These are phyloP conservation scores for Cucumis melo DNA, from an alignment of 306 rosid genomes.

Conservation along the genomic window DNA sequence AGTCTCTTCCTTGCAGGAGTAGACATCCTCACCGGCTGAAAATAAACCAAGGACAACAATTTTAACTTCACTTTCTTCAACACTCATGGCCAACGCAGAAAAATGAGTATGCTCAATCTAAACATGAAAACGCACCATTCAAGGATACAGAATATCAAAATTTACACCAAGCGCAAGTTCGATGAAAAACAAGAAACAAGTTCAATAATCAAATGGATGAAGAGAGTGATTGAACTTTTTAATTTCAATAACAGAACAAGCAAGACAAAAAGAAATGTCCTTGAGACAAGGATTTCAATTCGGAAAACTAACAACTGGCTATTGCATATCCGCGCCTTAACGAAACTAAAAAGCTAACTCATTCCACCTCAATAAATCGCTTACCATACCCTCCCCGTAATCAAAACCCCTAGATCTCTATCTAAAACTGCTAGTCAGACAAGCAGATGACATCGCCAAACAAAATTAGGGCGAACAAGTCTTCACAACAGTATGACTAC, in stretches of 20 bases:
- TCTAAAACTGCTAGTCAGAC: neutral
- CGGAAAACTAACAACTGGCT: neutral
- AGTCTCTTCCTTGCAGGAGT: constrained; percentile 88
- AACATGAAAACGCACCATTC: neutral
- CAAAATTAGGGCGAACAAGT: constrained; percentile 4
- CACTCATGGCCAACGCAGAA: neutral
- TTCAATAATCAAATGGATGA: neutral
- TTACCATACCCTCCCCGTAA: neutral
- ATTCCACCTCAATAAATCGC: neutral
- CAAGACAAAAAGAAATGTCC: neutral
- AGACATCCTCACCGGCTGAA: constrained; percentile 75
- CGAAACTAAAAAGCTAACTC: neutral
- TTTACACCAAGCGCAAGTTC: neutral
- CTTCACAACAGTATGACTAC: neutral
- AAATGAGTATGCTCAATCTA: neutral
- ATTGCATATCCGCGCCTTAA: neutral
- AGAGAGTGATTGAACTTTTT: neutral
- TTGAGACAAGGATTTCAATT: neutral
- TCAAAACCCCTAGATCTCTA: constrained; percentile 5
- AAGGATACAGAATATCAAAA: neutral
- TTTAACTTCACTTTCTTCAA: neutral
- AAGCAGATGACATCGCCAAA: neutral
- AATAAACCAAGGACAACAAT: constrained; percentile 13
- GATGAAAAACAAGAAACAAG: neutral
- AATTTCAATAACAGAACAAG: neutral